Conservation (phyloP, 164 flowering plant genomes). For the Berberis vulgaris region DNA sequence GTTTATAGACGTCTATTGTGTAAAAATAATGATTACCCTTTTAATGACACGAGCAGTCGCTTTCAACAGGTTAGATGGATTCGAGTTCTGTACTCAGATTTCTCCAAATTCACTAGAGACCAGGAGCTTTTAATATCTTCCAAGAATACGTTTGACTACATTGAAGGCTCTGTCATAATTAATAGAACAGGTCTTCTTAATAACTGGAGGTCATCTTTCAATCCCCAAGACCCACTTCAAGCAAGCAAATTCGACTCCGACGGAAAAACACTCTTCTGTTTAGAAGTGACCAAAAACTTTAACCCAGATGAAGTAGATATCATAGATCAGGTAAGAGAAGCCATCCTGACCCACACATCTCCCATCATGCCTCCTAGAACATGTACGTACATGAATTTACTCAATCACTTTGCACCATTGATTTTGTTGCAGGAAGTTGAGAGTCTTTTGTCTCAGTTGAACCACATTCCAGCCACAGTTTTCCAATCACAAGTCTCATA, state of each 20-base stretch:
- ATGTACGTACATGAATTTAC: neutral
- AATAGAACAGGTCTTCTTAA: conserved; percentile 27
- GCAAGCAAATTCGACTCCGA: conserved; percentile 34
- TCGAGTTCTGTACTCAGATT: conserved; percentile 53
- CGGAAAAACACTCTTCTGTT: conserved; percentile 46
- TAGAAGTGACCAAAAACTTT: conserved; percentile 70
- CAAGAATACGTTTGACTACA: conserved; percentile 37
- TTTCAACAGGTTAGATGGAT: conserved; percentile 63
- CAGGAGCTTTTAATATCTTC: conserved; percentile 2
- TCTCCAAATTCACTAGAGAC: conserved; percentile 43
- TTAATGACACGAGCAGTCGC: neutral
- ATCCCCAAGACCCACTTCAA: conserved; percentile 23
- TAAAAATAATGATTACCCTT: neutral
- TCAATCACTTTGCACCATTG: no score
- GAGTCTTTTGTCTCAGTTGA: conserved; percentile 29
- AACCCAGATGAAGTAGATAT: conserved; percentile 18
- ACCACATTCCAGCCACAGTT: conserved; percentile 28
- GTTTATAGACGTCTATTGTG: neutral
- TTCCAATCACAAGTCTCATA: conserved; percentile 46
- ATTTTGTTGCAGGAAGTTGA: conserved; percentile 42
- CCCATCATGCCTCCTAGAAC: neutral
- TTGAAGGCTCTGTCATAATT: conserved; percentile 59
- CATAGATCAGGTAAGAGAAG: conserved; percentile 30
- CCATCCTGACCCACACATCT: conserved; percentile 1
- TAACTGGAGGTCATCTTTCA: conserved; percentile 68